Evolutionary conservation across 2,329 filamentous ascomycete species (phyloP).

Genomic region (Scolecobasidium constrictum): DNA sequence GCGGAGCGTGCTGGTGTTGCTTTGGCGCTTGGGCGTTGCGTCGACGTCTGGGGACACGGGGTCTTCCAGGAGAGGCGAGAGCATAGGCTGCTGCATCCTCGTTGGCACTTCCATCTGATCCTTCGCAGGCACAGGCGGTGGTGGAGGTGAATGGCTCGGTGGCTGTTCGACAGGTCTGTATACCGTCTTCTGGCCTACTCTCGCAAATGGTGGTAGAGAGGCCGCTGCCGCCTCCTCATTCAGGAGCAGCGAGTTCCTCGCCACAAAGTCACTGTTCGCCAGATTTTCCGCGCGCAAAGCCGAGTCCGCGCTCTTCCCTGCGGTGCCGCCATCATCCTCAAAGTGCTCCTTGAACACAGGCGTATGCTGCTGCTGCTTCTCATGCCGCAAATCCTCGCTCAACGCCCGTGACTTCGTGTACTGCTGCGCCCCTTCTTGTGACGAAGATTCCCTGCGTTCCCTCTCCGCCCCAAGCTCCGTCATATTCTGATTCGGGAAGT

Average conservation of each 20-base stretch:
- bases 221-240: conserved; percentile 12
- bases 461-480: neutral
- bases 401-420: conserved; percentile 9
- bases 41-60: conserved; percentile 4
- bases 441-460: neutral
- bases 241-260: conserved; percentile 28
- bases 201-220: conserved; percentile 9
- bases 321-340: conserved; percentile 35
- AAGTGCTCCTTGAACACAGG: conserved; percentile 53
- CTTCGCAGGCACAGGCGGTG: neutral
- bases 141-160: neutral
- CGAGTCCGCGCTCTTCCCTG: conserved; percentile 26
- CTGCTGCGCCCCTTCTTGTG: conserved; percentile 7
- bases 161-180: conserved; percentile 4
- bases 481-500: conserved; percentile 10
- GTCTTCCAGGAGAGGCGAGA: conserved; percentile 8
- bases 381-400: conserved; percentile 11
- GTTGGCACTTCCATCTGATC: neutral
- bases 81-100: neutral
- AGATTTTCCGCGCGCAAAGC: conserved; percentile 36
- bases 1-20: neutral
- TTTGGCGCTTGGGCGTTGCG: neutral
- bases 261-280: conserved; percentile 37
- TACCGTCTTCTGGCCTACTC: conserved; percentile 1
- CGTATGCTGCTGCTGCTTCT: conserved; percentile 36